Conservation (phyloP, 2,329 filamentous ascomycete species). For the Xylaria sp. region DNA sequence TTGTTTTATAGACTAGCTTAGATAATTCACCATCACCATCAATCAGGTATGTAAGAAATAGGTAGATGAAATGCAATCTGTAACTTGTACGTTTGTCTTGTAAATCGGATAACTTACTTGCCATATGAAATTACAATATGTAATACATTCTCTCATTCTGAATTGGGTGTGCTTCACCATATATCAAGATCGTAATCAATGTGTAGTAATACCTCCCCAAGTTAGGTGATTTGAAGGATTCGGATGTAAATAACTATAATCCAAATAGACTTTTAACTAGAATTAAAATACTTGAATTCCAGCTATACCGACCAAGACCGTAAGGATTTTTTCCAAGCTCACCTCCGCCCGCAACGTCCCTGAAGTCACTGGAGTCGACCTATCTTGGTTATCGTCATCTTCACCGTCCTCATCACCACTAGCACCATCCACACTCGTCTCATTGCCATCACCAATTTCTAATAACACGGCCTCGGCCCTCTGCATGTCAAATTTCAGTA, state of each 20-base stretch:
- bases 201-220: not conserved
- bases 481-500: constrained; percentile 41
- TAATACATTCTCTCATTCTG: not conserved
- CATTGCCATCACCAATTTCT: constrained; percentile 36
- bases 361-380: constrained; percentile 10
- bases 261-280: not conserved
- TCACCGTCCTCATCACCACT: constrained; percentile 14
- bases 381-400: constrained; percentile 4
- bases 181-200: not conserved
- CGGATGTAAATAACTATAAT: not conserved
- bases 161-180: not conserved
- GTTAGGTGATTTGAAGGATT: not conserved
- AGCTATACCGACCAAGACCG: constrained; percentile 11
- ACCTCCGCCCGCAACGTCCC: not conserved
- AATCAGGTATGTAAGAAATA: not conserved
- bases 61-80: too few relatives aligned
- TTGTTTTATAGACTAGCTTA: not conserved
- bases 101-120: too few relatives aligned
- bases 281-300: constrained; percentile 14
- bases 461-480: constrained; percentile 50
- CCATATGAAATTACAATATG: too few relatives aligned
- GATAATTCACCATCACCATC: not conserved
- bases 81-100: too few relatives aligned
- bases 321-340: constrained; percentile 24
- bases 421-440: not conserved